A percentile compares a stretch with the other conserved stretches of the same genome.
Conservation (phyloP, 83 land plant species). For the Thuja plicata region DNA sequence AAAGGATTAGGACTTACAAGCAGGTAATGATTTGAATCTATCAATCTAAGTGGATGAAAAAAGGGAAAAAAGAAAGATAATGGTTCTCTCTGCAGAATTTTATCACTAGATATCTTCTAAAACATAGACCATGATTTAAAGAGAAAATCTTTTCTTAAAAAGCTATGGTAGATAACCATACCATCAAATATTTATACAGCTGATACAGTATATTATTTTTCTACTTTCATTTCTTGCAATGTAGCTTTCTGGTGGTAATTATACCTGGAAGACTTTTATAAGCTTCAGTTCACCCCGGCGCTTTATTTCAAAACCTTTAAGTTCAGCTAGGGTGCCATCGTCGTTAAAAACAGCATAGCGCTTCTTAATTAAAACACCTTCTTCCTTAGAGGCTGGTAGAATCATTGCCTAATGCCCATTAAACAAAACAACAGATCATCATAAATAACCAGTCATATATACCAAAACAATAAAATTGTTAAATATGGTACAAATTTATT, state of each 20-base stretch:
- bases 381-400: constrained; percentile 98
- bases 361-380: constrained; percentile 94
- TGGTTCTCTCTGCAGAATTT: background rate
- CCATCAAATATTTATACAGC: background rate
- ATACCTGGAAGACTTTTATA: constrained; percentile 99
- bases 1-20: background rate
- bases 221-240: background rate
- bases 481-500: background rate
- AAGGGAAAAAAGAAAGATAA: background rate
- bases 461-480: background rate
- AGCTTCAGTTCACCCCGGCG: constrained; percentile 99
- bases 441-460: background rate
- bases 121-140: background rate
- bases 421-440: background rate
- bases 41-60: background rate
- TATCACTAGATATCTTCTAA: background rate
- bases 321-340: constrained; percentile 98
- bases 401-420: constrained; percentile 87
- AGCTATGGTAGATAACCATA: background rate
- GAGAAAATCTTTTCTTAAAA: background rate
- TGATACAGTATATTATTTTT: background rate
- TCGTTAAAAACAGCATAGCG: constrained; percentile 99
- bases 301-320: constrained; percentile 99
- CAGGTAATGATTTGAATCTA: background rate
- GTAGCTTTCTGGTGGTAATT: background rate